Evolutionary conservation across 2,329 filamentous ascomycete species (phyloP), one percentile per base, ranked within the genome.

Genomic region (Paecilomyces fulvus): DNA sequence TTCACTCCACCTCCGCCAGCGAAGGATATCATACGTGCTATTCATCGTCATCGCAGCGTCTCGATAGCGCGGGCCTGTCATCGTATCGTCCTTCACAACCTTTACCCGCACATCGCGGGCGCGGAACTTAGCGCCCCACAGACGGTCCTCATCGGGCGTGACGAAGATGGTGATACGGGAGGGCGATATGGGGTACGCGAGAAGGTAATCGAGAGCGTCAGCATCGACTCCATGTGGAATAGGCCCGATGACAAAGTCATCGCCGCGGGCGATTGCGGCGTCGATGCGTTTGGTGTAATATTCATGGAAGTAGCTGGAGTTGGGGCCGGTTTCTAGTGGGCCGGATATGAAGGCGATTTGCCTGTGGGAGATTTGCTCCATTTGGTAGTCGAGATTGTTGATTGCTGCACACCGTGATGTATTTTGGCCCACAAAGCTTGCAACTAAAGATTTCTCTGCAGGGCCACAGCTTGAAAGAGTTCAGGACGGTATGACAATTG

Each of bases 11-110:
- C 62, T 69, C 30, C 68, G 55, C 54, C 67, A 66, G 8, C 70
- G 60, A n/a, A 72, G 54, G 8, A 73, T 67, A 62, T 73, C 69
- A 60, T 72, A 72, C 11, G 63, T 60, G 20, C 67, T 70, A 3
- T 62, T 63, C 6, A 31, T 21, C 8, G 70, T 73, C 65, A 71
- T 67, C 0, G 59, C 64, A 14, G 65, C 69, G 50, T 73, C 70
- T 7, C 70, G 62, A 20, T 67, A 62, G 23, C 60, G 28, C 63
- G 63, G 49, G 64, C 64, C 7, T 59, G 59, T 0, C 61, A 60
- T 9, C 62, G 59, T 1, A 65, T 58, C 1, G 14, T 43, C 6
- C 37, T 43, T 43, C 37, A 43, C n/a, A 17, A 43, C n/a, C n/a
- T 3, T 43, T 5, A 54, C 30, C 17, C 58, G 50, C 14, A 65